phyloP scores from a whole-genome alignment of 2,329 filamentous ascomycete genomes.

The Tolypocladium guangdongense region DNA sequence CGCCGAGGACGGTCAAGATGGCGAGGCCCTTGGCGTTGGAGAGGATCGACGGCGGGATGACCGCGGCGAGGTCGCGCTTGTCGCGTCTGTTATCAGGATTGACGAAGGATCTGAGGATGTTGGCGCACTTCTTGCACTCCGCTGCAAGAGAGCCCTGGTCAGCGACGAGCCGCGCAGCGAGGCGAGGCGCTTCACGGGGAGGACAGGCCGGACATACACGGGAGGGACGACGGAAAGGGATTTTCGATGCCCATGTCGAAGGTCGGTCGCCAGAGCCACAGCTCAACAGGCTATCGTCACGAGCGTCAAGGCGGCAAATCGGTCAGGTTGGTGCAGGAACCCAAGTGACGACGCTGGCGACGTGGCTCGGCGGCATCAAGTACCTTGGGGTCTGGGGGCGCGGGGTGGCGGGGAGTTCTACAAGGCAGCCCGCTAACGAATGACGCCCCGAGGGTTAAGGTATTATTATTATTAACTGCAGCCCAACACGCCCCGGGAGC shows the following conservation, averaged over 20 bases:
- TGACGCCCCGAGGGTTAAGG: background rate
- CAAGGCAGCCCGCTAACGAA: background rate
- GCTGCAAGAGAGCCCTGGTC: slow-evolving; percentile 37
- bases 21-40: slow-evolving; percentile 87
- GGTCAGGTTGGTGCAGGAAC: background rate
- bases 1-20: slow-evolving; percentile 78
- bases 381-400: background rate
- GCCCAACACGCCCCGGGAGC: background rate
- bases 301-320: background rate
- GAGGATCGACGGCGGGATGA: slow-evolving; percentile 85
- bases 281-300: background rate
- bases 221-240: slow-evolving; percentile 55
- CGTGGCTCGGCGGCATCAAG: background rate
- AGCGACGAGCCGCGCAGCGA: background rate
- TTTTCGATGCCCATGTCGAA: slow-evolving; percentile 51
- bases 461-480: too few relatives aligned
- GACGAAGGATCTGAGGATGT: slow-evolving; percentile 89
- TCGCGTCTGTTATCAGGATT: slow-evolving; percentile 50
- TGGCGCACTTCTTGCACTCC: slow-evolving; percentile 95
- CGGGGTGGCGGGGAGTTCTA: background rate
- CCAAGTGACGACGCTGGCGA: background rate
- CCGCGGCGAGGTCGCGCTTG: slow-evolving; percentile 88
- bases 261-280: background rate
- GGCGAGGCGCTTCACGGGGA: background rate
- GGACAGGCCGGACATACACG: slow-evolving; percentile 42